A percentile compares a stretch with the other conserved stretches of the same genome.
phyloP scores from a whole-genome alignment of 345 rosid species.

The Melastoma malabathricum region DNA sequence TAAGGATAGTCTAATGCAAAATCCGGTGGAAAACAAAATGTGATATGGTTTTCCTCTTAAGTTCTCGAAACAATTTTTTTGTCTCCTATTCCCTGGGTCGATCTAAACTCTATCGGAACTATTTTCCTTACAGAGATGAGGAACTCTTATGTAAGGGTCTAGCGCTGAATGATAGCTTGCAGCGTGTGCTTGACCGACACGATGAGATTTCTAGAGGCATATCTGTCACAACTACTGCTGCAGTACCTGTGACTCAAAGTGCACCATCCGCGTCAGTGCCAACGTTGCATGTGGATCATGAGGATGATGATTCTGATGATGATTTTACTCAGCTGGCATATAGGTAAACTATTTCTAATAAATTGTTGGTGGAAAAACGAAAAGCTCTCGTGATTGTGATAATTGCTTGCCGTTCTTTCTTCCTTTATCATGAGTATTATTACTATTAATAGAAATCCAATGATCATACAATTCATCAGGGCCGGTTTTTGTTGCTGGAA shows the following conservation, averaged over 20 bases:
- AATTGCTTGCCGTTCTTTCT: too few species aligned
- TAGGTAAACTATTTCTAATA: conserved; percentile 27
- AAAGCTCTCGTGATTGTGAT: background rate
- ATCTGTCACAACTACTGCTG: conserved; percentile 18
- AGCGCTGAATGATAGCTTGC: conserved; percentile 71
- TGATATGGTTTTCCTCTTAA: too few species aligned
- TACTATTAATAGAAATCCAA: background rate
- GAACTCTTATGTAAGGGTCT: conserved; percentile 72
- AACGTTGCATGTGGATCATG: conserved; percentile 51
- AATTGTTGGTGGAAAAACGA: background rate
- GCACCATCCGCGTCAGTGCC: conserved; percentile 42
- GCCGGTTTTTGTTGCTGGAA: background rate
- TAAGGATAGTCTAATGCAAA: conserved; percentile 2
- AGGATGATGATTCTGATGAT: conserved; percentile 83
- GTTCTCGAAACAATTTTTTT: too few species aligned
- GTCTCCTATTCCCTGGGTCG: too few species aligned
- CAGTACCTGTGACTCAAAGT: conserved; percentile 8
- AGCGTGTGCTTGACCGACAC: conserved; percentile 68
- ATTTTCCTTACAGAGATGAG: conserved; percentile 46
- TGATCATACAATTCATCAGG: background rate
- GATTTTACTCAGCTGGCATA: conserved; percentile 70
- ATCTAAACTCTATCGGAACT: too few species aligned
- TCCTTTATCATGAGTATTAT: too few species aligned
- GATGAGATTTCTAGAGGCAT: conserved; percentile 71
- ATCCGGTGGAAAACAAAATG: too few species aligned